Evolutionary conservation across 164 flowering plant species (phyloP).

Genomic region (Stephania yunnanensis): DNA sequence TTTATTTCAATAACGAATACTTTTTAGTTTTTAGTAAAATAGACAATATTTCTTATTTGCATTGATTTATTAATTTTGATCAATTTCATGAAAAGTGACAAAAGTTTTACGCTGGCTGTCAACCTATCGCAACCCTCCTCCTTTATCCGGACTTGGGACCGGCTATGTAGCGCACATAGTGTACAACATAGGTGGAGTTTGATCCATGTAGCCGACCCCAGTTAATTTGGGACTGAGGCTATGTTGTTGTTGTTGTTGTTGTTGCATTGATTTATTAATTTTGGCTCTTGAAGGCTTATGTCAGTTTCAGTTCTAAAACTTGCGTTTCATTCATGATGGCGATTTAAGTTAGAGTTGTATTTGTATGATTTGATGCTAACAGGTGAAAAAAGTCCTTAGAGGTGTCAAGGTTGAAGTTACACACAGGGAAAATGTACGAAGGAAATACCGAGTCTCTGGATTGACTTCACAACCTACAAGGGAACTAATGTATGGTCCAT

Average conservation of each 20-base stretch:
- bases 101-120: no score
- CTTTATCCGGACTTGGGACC: no score
- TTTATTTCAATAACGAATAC: neutral
- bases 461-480: slow-evolving; percentile 59
- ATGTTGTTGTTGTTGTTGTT: no score
- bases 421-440: slow-evolving; percentile 51
- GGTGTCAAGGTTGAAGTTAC: slow-evolving; percentile 75
- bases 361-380: slow-evolving; percentile 3
- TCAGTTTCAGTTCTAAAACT: neutral
- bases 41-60: neutral
- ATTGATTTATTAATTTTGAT: no score
- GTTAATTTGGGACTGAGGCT: no score
- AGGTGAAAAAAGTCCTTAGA: slow-evolving; percentile 64
- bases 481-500: slow-evolving; percentile 41
- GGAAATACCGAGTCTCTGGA: slow-evolving; percentile 61
- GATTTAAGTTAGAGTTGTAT: neutral
- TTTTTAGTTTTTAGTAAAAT: no score
- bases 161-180: no score
- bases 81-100: no score
- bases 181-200: no score
- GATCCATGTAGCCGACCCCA: no score
- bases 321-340: neutral
- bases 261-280: no score
- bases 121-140: no score
- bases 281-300: neutral